These are phyloP conservation scores for Penicillium thymicola DNA, from an alignment of 2,329 filamentous ascomycete genomes.

Conservation along the genomic window DNA sequence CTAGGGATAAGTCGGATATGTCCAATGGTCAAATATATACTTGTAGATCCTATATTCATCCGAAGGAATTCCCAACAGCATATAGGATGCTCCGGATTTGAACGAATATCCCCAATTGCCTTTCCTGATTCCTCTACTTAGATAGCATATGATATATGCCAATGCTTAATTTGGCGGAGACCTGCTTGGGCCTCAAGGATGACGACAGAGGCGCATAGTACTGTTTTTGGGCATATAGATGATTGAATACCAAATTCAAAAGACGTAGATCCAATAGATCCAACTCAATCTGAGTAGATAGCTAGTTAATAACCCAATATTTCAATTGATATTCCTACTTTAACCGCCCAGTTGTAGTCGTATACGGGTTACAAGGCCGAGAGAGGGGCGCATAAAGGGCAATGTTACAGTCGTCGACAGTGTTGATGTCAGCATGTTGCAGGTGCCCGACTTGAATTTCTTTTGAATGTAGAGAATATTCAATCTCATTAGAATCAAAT, in stretches of 20 bases:
- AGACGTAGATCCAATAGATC: too few species aligned
- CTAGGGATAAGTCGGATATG: background rate
- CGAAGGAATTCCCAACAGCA: background rate
- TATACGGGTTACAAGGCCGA: constrained; percentile 5
- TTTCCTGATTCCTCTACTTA: too few species aligned
- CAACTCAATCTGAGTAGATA: background rate
- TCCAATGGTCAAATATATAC: background rate
- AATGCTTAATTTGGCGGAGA: constrained; percentile 1
- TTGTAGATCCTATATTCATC: background rate
- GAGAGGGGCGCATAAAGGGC: constrained; percentile 4
- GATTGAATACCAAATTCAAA: background rate
- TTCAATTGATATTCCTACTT: background rate
- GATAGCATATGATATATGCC: background rate
- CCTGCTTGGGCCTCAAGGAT: constrained; percentile 4
- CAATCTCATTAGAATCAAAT: background rate
- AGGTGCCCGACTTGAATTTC: constrained; percentile 1
- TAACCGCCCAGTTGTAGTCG: background rate
- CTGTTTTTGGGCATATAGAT: background rate
- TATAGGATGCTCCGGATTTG: background rate
- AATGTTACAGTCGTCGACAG: constrained; percentile 22
- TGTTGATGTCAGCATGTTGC: constrained; percentile 25
- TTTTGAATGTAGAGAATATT: background rate
- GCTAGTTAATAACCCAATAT: background rate
- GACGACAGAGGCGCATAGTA: constrained; percentile 10
- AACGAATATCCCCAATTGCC: background rate